Base-by-base conservation (phyloP, 2,329 filamentous ascomycete species). In the Aureobasidium mangrovei region DNA sequence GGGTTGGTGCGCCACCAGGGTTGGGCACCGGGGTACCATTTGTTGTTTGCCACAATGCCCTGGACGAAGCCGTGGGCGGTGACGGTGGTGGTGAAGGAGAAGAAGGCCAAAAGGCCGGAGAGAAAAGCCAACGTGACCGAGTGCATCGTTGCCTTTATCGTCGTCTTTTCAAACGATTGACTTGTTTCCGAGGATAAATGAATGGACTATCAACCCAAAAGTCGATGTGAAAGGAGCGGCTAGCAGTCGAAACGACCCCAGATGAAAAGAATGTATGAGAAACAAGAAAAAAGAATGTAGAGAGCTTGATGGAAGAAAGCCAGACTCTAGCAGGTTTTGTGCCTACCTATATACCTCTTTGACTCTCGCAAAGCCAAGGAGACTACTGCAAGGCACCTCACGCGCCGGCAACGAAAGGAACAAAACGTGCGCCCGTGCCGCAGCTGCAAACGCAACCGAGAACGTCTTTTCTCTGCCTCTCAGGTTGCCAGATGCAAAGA, bases 11-110 rank as follows among this genome's bases (percentile, higher is more conserved):
- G 46, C 46, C 46, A 72, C 49, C 66, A 69, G 44, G 71, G 66
- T 63, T 66, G 58, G 70, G 71, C 71, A 56, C 74, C 72, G 44
- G 67, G 60, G 62, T 75, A 75, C 61, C 69, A 74, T 4, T 64
- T 64, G 47, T 76, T 75, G 58, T 75, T 72, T 48, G 76, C 70
- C 49, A 74, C 69, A 54, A 77, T 67, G 57, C 72, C 70, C 7
- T 61, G 63, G 48, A 76, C 72, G 49, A 65, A 69, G 33, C 75
- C 75, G 63, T 78, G 75, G 52, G 73, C 74, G 52, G 70, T 64
- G 52, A 69, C 72, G 28, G 69, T 66, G 56, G 71, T 61, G 49
- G 65, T 70, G 38, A 67, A 58, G 7, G 61, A 40, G 32, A 41
- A 32, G n/a, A 49, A 41, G 36, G 46, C 26, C 46, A 49, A 29